phyloP scores from a whole-genome alignment of 257 asterid genomes.

The Plantago ovata region DNA sequence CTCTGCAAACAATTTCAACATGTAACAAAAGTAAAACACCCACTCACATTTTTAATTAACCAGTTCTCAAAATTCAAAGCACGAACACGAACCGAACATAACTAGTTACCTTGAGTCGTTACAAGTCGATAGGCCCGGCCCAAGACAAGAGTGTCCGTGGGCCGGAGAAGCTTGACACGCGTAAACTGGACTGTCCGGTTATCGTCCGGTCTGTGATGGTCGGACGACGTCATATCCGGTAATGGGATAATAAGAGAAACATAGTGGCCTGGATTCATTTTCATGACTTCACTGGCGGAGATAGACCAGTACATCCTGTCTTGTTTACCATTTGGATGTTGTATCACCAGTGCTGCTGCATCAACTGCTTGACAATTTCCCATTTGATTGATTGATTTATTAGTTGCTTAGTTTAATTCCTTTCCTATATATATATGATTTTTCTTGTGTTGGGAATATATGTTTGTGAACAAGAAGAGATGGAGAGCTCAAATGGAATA shows the following conservation, averaged over 20 bases:
- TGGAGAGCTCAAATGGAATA: no score
- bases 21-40: background rate
- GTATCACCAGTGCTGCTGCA: constrained; percentile 88
- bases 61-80: background rate
- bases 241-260: constrained; percentile 79
- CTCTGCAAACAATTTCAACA: constrained; percentile 33
- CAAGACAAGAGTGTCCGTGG: constrained; percentile 60
- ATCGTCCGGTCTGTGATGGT: constrained; percentile 25
- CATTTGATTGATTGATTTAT: constrained; percentile 20
- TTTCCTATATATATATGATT: no score
- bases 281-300: constrained; percentile 73
- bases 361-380: constrained; percentile 93
- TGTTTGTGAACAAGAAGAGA: constrained; percentile 27
- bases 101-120: constrained; percentile 93
- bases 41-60: background rate
- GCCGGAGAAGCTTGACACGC: constrained; percentile 78
- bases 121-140: constrained; percentile 84
- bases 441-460: constrained; percentile 16
- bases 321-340: constrained; percentile 69
- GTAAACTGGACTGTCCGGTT: constrained; percentile 47
- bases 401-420: background rate
- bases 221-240: constrained; percentile 14
- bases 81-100: background rate
- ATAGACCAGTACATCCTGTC: constrained; percentile 80
- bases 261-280: constrained; percentile 76